Evolutionary conservation across 2,329 filamentous ascomycete genomes (phyloP), one percentile per base, ranked within the genome.

Genomic region (Bipolaris victoriae): DNA sequence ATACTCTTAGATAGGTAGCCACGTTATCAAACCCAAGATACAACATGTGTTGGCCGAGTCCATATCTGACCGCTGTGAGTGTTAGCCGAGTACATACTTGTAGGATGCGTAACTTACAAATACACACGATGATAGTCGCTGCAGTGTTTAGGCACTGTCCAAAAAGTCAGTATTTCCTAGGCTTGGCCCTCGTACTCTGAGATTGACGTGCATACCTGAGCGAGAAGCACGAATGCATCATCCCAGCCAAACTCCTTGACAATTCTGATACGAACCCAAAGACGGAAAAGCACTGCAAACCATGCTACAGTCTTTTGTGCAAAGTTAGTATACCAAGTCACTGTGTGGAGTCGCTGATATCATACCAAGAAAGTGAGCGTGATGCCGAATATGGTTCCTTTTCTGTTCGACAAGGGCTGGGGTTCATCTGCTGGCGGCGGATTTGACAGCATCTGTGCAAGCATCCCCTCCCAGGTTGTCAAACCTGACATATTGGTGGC

Each of bases 221-320:
- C 64, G 22, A 75, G 13, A 2, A 71, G 20, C 1, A 77, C 69
- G 13, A 75, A 69, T 3, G 66, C 51, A 54, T 77, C 75, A 52
- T 77, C 75, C 68, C 70, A 75, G n/a, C 75, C 72, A 3, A 71
- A 62, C 49, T 75, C 68, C n/a, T 63, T 67, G 18, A 75, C 58
- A 4, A 74, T 41, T 13, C 50, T 61, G 20, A 73, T 46, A 3
- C 72, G 67, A 11, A 71, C 68, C 59, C 63, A 74, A 1, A 74
- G 49, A 43, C 72, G 70, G 31, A 73, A 58, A 5, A 57, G 6
- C 6, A 75, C 68, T 4, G 71, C 71, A 2, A 66, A 29, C 66
- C 69, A 73, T 18, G 68, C 64, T 11, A 73, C 6, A 15, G 67
- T 40, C 71, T 74, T 39, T 39, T 24, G 11, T 15, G 16, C 11